phyloP scores from a whole-genome alignment of 805 yeast genomes.

The Wickerhamomyces pijperi region DNA sequence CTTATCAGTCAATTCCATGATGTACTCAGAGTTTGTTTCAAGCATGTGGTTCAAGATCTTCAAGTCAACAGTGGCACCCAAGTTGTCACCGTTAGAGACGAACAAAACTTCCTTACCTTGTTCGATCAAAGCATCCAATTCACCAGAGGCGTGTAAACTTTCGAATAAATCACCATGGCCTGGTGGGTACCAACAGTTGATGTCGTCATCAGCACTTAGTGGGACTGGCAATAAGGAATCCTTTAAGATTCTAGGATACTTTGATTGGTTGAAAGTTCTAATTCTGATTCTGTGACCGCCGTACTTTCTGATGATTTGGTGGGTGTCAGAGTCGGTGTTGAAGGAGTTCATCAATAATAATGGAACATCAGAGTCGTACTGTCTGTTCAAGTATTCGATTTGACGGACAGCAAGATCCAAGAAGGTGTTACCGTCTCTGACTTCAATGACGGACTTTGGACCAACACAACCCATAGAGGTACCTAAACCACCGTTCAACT shows the following conservation, averaged over 20 bases:
- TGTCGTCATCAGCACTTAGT: conserved; percentile 53
- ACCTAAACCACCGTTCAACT: conserved; percentile 96
- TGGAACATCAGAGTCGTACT: conserved; percentile 88
- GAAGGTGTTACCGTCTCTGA: conserved; percentile 96
- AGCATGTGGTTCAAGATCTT: conserved; percentile 87
- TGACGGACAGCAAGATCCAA: conserved; percentile 93
- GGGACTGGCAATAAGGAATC: conserved; percentile 97
- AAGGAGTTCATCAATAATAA: conserved; percentile 95
- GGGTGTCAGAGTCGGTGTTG: conserved; percentile 94
- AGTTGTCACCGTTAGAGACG: conserved; percentile 95
- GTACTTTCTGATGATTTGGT: conserved; percentile 89
- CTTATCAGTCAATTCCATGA: conserved; percentile 97
- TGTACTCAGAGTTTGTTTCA: conserved; percentile 83
- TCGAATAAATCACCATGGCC: conserved; percentile 98
- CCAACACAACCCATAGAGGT: conserved; percentile 99
- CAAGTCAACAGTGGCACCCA: conserved; percentile 96
- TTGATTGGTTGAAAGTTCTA: conserved; percentile 94
- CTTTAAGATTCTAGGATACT: conserved; percentile 89
- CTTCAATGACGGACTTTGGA: conserved; percentile 96
- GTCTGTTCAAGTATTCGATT: conserved; percentile 87
- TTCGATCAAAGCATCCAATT: conserved; percentile 76
- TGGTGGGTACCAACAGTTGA: conserved; percentile 97
- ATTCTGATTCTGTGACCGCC: conserved; percentile 93
- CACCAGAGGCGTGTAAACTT: conserved; percentile 79
- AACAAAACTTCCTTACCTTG: conserved; percentile 93